Evolutionary conservation across 73 alveolate species (phyloP), one percentile per base, ranked within the genome.

Genomic region (Tetrahymena thermophila): DNA sequence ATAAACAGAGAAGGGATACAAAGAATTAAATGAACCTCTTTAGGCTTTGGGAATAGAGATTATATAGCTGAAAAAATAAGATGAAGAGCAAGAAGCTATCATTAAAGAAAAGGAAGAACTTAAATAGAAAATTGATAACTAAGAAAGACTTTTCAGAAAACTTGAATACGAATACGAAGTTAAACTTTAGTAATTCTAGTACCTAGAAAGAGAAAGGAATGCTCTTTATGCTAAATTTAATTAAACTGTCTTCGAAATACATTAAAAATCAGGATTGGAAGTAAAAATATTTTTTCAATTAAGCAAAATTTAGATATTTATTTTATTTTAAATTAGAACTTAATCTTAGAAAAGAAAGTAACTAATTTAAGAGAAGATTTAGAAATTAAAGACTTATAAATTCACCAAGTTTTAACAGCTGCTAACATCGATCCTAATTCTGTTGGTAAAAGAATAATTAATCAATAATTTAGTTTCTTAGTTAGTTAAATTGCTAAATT

Each of bases 151-250:
- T 50, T 96, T 98, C 84, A 97, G 98, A 94, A 98, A 98, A 56
- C 97, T 98, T 85, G 99, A 98, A 96, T 99, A 99, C 97, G 98
- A 99, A 96, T 98, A 98, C 85, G 99, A 99, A 96, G 99, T 99
- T 37, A 98, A 98, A 56, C 98, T 98, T 56, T 98, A 99, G 93
- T 98, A 98, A 94, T 98, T 96, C 96, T 96, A 99, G 55, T 99
- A 98, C 95, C 94, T 99, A 85, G 98, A 97, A 38, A 98, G 98
- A 95, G 99, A 99, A 94, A 98, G 98, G 95, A 97, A 97, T 96
- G 99, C 98, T 94, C 97, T 98, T 93, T 98, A 98, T 55, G 98
- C 97, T 84, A 96, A 98, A 94, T 98, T 98, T 97, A 98, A 99
- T 94, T 96, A 94, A 93, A 95, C 98, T 17, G 97, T 99, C 89